Evolutionary conservation across 2,329 filamentous ascomycete genomes (phyloP), one percentile per base, ranked within the genome.

Genomic region (Pseudocercospora eumusae): DNA sequence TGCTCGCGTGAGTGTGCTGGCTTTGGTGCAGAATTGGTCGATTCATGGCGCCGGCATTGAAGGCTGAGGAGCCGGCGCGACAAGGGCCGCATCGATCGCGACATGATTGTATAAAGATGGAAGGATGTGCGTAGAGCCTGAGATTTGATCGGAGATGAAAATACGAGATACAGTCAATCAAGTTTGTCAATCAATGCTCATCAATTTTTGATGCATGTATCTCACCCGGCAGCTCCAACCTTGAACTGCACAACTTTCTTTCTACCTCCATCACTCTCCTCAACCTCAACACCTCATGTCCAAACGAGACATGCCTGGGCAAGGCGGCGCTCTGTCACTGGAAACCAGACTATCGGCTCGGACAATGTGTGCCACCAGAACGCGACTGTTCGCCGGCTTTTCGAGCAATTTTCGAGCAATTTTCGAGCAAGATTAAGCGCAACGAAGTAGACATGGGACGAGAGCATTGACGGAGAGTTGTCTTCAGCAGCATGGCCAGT

Each of bases 21-120:
- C 11, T 33, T 42, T 36, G 54, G 44, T 10, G 53, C 7, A 9
- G 54, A 40, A 8, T 54, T 50, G 7, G 36, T 57, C 49, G 56
- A 56, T 18, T 36, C 6, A 27, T 40, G 52, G 11, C 49, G 49
- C 13, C 36, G n/a, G 21, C 47, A 59, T 9, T 60, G 33, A 15
- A 57, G 53, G n/a, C 6, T 45, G 6, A 23, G 36, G 5, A 61
- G n/a, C 9, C 62, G 49, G 13, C 55, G 47, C 2, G 45, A 49
- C 1, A 60, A 31, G 10, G 62, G 57, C 1, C 55, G 62, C 62
- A 64, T 61, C 11, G 25, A 15, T 4, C 55, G 45, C 5, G 62
- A 54, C 62, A 64, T 64, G 45, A 6, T 57, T 27, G 25, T 44
- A 6, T 31, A 18, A 54, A 8, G 10, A 10, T 20, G 8, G 9